Conservation (phyloP, 345 rosid species). For the Salix purpurea region DNA sequence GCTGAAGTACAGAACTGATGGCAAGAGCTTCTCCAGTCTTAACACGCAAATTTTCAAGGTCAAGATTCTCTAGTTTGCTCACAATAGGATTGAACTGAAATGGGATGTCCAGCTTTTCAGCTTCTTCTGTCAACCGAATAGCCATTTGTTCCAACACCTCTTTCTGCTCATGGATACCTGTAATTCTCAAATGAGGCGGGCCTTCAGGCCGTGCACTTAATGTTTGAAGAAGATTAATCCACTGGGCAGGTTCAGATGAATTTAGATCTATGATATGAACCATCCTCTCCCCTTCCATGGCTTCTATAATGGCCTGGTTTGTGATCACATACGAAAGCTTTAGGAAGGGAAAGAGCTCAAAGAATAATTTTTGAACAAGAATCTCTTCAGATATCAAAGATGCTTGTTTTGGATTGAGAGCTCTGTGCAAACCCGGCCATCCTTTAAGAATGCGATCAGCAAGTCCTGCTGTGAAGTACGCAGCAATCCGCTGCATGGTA, state of each 20-base stretch:
- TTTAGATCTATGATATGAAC: constrained; percentile 67
- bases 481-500: constrained; percentile 67
- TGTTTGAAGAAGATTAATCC: constrained; percentile 61
- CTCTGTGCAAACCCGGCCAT: constrained; percentile 70
- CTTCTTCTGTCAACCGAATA: constrained; percentile 50
- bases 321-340: constrained; percentile 59
- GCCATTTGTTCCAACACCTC: constrained; percentile 67
- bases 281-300: constrained; percentile 72
- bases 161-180: constrained; percentile 61
- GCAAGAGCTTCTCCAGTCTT: constrained; percentile 79
- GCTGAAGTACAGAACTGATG: constrained; percentile 62
- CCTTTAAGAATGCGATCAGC: constrained; percentile 61
- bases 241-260: constrained; percentile 64
- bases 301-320: constrained; percentile 64
- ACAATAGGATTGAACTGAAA: constrained; percentile 63
- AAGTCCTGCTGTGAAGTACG: constrained; percentile 67
- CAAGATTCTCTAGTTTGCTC: constrained; percentile 55
- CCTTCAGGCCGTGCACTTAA: constrained; percentile 60
- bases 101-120: constrained; percentile 64
- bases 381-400: constrained; percentile 40
- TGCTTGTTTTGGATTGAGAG: constrained; percentile 57
- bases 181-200: constrained; percentile 68
- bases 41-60: constrained; percentile 49
- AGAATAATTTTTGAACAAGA: constrained; percentile 55
- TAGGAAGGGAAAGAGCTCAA: constrained; percentile 65